Conservation (phyloP, 176 grass and related monocot genomes). For the sorghum (Sorghum bicolor) region Sorghum_bicolor_NCBIv3 NC_012872.2:60606001-60606500, state of each 20-base stretch:
- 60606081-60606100: neutral
- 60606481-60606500: slow-evolving; percentile 54
- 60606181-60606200: neutral
- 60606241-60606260: neutral
- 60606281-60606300: neutral
- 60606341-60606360: slow-evolving; percentile 54
- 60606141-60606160: neutral
- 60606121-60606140: slow-evolving; percentile 8
- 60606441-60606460: neutral
- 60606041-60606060: neutral
- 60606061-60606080: neutral
- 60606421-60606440: neutral
- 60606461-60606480: neutral
- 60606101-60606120: neutral
- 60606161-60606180: neutral
- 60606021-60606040: neutral
- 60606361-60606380: slow-evolving; percentile 39
- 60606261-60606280: no score
- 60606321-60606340: slow-evolving; percentile 48
- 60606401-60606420: neutral
- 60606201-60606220: neutral
- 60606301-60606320: neutral
- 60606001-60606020: neutral
- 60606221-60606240: slow-evolving; percentile 21
- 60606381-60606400: neutral